Base-by-base conservation (phyloP, 306 rosid species). In the Crataegus laevigata region DNA sequence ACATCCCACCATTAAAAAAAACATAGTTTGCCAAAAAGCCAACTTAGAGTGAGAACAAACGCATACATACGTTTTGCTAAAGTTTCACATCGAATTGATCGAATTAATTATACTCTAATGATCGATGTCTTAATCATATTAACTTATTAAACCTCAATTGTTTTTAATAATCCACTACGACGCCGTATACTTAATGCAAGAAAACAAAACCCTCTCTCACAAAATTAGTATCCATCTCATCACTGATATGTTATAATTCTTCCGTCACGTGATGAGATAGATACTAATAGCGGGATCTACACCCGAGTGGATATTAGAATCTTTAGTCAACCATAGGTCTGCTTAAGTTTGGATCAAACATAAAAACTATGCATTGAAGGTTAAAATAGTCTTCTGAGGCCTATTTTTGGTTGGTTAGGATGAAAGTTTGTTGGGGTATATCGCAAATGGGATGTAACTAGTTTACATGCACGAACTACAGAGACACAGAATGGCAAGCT, bases 371-470 rank as follows among this genome's bases (percentile, higher is more conserved):
- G 34, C 15, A 24, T 4, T 28, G 26, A 40, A 40, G 61, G 29
- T 22, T 55, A 55, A 55, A 55, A 55, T 55, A 10, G 28, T 22
- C 4, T 8, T n/a, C 50, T 60, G 11, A 6, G 15, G 29, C 78
- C 72, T 75, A 75, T 3, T 51, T 47, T 52, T 17, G 17, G 24
- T 32, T 75, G 78, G 71, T 65, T 75, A 26, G 65, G 36, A 6
- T 60, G 24, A 22, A 59, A 15, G 47, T 51, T 78, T 70, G 65
- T 71, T 52, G 38, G 75, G 28, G 22, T 51, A 75, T 54, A 75
- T 60, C 66, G 10, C 71, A 75, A 60, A 69, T 62, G 77, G 50
- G 67, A 26, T 66, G 68, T 55, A 57, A 36, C 58, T 57, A 51
- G 57, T 50, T 29, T 65, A 66, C 50, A 29, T 38, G 61, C 66